Percentiles rank a stretch among this genome's conserved stretches.
Conservation (phyloP, 805 yeast species). For the Saccharomycopsis babjevae region DNA sequence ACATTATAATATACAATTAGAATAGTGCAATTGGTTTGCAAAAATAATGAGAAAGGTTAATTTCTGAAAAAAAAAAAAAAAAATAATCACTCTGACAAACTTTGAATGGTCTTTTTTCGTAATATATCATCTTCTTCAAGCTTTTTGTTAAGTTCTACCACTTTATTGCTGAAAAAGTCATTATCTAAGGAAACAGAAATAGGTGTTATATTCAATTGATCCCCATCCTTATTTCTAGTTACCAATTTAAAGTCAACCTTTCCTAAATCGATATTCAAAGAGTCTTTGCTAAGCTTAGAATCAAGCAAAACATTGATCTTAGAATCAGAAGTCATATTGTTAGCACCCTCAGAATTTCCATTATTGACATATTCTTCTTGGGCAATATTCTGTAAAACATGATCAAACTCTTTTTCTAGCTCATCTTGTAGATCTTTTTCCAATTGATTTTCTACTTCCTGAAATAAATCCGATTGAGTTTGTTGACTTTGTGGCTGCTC, state of each 20-base stretch:
- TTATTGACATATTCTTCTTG: not conserved
- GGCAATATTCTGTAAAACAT: not conserved
- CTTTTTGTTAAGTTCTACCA: not conserved
- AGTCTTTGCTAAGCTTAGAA: not conserved
- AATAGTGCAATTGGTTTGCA: too few relatives aligned
- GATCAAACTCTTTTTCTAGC: not conserved
- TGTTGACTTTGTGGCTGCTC: not conserved
- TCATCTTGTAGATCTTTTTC: not conserved
- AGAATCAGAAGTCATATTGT: not conserved
- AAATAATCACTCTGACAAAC: not conserved
- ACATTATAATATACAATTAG: too few relatives aligned
- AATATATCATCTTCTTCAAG: not conserved
- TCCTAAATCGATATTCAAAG: not conserved
- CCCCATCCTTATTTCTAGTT: not conserved
- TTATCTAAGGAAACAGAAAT: not conserved
- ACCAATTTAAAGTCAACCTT: not conserved
- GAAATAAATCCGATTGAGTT: not conserved
- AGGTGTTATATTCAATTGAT: not conserved
- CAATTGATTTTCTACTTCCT: not conserved
- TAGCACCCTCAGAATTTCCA: not conserved
- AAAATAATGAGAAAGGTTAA: too few relatives aligned
- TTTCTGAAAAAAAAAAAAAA: too few relatives aligned
- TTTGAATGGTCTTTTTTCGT: not conserved
- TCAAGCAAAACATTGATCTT: not conserved
- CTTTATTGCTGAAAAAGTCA: not conserved